phyloP scores from a whole-genome alignment of 108 stramenopile genomes.

The Nitzschia sp. region DNA sequence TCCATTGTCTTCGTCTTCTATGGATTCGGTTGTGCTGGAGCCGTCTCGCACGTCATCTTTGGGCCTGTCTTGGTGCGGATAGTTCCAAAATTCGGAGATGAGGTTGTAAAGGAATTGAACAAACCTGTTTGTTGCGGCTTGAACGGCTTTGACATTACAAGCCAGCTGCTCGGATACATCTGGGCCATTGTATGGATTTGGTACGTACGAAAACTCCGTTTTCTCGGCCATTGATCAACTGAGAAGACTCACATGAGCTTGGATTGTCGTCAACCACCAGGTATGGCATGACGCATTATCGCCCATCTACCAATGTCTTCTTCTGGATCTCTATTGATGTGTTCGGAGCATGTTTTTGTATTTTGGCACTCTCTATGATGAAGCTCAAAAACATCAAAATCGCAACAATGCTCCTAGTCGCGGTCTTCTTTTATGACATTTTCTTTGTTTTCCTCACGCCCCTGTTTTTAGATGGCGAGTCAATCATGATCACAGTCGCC shows the following conservation, averaged over 20 bases:
- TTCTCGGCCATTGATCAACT: too few species aligned
- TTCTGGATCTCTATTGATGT: slow-evolving; percentile 82
- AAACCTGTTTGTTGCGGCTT: slow-evolving; percentile 16
- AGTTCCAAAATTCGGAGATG: slow-evolving; percentile 16
- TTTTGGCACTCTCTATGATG: slow-evolving; percentile 66
- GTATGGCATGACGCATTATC: slow-evolving; percentile 32
- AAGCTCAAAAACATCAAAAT: slow-evolving; percentile 73
- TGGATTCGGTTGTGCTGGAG: slow-evolving; percentile 68
- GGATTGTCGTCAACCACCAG: not conserved
- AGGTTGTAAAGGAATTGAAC: slow-evolving; percentile 23
- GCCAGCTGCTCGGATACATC: slow-evolving; percentile 12
- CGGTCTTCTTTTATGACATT: slow-evolving; percentile 90
- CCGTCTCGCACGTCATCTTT: slow-evolving; percentile 31
- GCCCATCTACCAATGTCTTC: slow-evolving; percentile 31
- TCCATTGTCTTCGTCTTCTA: slow-evolving; percentile 68
- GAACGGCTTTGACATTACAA: slow-evolving; percentile 27
- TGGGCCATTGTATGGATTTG: slow-evolving; percentile 37
- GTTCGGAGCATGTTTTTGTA: slow-evolving; percentile 80
- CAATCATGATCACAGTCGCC: slow-evolving; percentile 80
- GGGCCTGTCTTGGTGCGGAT: slow-evolving; percentile 7
- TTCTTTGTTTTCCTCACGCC: slow-evolving; percentile 91
- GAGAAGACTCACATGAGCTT: too few species aligned
- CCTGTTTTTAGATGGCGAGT: slow-evolving; percentile 63
- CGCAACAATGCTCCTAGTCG: slow-evolving; percentile 69
- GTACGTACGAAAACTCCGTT: too few species aligned